Percentiles rank a stretch among this genome's conserved stretches.
phyloP scores from a whole-genome alignment of 2,329 filamentous ascomycete species.

The Neonectria punicea region DNA sequence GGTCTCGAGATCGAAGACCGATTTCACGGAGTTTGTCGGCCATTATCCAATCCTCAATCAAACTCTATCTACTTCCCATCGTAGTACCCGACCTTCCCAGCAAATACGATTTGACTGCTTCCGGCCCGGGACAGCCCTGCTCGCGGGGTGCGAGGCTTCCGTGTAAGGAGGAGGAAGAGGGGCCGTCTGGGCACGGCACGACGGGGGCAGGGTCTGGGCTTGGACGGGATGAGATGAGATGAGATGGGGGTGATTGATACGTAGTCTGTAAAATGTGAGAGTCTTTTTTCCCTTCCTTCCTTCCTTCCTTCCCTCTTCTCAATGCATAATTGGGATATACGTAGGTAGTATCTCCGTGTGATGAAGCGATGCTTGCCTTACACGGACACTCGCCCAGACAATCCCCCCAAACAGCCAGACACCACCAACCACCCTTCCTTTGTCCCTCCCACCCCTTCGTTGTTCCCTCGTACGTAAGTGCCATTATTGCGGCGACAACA shows the following conservation, averaged over 20 bases:
- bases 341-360: no score
- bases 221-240: conserved; percentile 17
- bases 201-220: conserved; percentile 11
- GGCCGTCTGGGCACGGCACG: neutral
- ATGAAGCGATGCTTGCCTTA: no score
- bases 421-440: neutral
- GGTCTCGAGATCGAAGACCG: conserved; percentile 13
- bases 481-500: neutral
- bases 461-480: neutral
- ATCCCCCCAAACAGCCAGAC: no score
- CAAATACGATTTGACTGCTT: no score
- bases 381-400: no score
- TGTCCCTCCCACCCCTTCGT: neutral
- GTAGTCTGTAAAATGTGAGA: neutral
- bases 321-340: neutral
- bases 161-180: neutral
- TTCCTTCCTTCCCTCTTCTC: neutral
- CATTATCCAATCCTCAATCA: conserved; percentile 3
- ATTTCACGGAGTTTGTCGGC: neutral
- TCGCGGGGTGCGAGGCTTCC: neutral
- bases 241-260: conserved; percentile 1
- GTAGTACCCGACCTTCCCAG: no score
- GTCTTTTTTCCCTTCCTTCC: neutral
- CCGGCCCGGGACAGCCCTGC: neutral
- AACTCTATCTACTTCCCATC: conserved; percentile 12